Percentiles rank a stretch among this genome's conserved stretches.
phyloP scores from a whole-genome alignment of 495 filamentous ascomycete genomes.

The Lasiosphaeris hirsuta region DNA sequence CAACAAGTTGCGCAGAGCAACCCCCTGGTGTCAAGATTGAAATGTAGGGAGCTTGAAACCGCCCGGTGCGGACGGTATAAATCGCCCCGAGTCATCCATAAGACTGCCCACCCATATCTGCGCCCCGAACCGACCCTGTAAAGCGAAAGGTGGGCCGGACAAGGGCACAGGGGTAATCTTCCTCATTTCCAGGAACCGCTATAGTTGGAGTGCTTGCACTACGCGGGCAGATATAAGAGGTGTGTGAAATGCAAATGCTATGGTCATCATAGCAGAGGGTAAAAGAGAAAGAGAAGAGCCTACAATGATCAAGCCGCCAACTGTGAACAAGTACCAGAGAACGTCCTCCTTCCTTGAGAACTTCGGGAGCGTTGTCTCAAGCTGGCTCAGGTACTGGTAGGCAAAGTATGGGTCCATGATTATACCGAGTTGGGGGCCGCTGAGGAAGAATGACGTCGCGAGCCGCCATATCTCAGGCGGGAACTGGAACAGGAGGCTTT shows the following conservation, averaged over 20 bases:
- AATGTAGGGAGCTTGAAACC: conserved; percentile 88
- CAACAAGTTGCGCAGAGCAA: background rate
- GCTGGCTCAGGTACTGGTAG: conserved; percentile 42
- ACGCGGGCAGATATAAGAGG: conserved; percentile 96
- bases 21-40: conserved; percentile 18
- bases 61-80: conserved; percentile 59
- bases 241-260: conserved; percentile 24
- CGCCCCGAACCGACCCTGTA: conserved; percentile 68
- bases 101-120: conserved; percentile 84
- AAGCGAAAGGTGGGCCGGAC: conserved; percentile 72
- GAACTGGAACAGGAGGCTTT: conserved; percentile 54
- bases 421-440: conserved; percentile 58
- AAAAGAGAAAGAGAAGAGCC: conserved; percentile 20
- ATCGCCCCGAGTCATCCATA: conserved; percentile 77
- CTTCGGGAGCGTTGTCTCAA: conserved; percentile 40
- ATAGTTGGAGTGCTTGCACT: conserved; percentile 69
- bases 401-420: conserved; percentile 79
- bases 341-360: conserved; percentile 45
- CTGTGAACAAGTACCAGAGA: conserved; percentile 47
- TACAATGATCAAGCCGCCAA: conserved; percentile 44
- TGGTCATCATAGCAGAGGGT: background rate
- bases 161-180: conserved; percentile 79
- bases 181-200: conserved; percentile 98
- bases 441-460: conserved; percentile 69
- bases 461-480: conserved; percentile 58